These are phyloP conservation scores for Clausena lansium DNA, from an alignment of 345 rosid genomes.

Conservation along the genomic window DNA sequence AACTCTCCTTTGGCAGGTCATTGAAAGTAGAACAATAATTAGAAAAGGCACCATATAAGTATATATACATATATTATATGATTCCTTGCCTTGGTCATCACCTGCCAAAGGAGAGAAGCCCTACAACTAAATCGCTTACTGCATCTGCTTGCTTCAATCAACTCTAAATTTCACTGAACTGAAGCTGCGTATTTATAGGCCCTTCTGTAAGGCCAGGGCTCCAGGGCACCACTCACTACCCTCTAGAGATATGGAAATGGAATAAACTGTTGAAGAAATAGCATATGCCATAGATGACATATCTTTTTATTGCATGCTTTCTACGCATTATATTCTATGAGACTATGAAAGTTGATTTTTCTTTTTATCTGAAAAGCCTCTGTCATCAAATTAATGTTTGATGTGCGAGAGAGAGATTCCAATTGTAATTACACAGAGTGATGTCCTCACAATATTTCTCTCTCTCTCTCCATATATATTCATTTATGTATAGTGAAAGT, in stretches of 20 bases:
- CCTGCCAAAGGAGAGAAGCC: slow-evolving; percentile 78
- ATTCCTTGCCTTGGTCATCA: background rate
- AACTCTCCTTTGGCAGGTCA: slow-evolving; percentile 93
- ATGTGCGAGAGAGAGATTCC: slow-evolving; percentile 10
- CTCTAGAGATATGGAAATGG: background rate
- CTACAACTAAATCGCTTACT: slow-evolving; percentile 57
- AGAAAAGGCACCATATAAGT: too few species aligned
- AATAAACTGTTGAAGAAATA: slow-evolving; percentile 14
- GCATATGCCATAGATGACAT: slow-evolving; percentile 58
- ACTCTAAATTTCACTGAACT: slow-evolving; percentile 8
- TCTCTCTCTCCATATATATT: too few species aligned
- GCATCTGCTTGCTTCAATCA: background rate
- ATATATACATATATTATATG: too few species aligned
- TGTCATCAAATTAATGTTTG: background rate
- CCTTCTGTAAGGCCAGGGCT: background rate
- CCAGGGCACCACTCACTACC: too few species aligned
- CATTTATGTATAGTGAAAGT: background rate
- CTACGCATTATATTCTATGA: slow-evolving; percentile 17
- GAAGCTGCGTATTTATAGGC: slow-evolving; percentile 14
- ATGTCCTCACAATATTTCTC: background rate
- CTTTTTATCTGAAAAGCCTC: slow-evolving; percentile 23
- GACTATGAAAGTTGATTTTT: slow-evolving; percentile 9
- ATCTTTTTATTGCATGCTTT: slow-evolving; percentile 26
- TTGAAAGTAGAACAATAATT: background rate
- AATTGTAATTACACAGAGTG: too few species aligned